phyloP scores from a whole-genome alignment of 305 asterid species.

The Fraxinus angustifolia region DNA sequence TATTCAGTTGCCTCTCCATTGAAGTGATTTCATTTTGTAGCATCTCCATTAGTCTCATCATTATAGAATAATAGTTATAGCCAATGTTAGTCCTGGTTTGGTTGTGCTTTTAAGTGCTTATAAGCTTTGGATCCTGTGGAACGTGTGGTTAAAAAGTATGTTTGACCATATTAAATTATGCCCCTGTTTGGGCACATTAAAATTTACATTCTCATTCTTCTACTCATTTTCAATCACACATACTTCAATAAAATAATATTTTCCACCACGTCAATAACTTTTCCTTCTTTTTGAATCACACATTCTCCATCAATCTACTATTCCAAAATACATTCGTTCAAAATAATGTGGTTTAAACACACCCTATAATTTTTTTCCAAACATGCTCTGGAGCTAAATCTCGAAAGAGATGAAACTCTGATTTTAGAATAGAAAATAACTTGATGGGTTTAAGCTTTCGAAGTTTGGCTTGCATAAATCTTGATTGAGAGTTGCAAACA shows the following conservation, averaged over 20 bases:
- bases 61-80: background rate
- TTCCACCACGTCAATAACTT: no score
- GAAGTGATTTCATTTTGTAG: background rate
- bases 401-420: background rate
- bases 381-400: background rate
- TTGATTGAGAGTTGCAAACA: background rate
- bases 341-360: no score
- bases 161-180: background rate
- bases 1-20: background rate
- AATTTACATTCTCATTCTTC: no score
- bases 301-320: no score
- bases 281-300: no score
- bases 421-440: background rate
- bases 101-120: background rate
- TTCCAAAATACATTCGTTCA: no score
- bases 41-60: background rate
- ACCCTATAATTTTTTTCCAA: background rate
- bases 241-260: no score
- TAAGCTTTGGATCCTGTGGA: background rate
- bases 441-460: background rate
- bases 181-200: no score
- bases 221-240: no score
- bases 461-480: background rate
- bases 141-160: background rate
- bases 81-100: background rate